Percentiles rank a stretch among this genome's conserved stretches.
phyloP scores from a whole-genome alignment of 2,329 filamentous ascomycete species.

The Xylariomycetidae sp. region DNA sequence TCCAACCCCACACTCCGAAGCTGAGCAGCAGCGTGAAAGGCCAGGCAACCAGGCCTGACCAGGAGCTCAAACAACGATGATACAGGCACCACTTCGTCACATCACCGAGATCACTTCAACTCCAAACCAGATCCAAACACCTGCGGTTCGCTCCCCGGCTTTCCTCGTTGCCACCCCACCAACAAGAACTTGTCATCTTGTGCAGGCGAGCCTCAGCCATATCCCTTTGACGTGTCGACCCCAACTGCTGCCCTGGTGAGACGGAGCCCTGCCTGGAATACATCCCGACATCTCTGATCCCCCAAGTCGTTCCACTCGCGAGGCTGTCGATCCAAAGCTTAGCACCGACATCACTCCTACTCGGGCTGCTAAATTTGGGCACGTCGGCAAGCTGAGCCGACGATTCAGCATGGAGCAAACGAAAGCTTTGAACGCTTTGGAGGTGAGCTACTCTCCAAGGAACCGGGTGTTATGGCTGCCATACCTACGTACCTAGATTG shows the following conservation, averaged over 20 bases:
- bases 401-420: conserved; percentile 63
- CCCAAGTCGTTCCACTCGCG: conserved; percentile 7
- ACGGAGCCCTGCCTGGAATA: neutral
- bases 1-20: too few relatives aligned
- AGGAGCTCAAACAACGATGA: conserved; percentile 23
- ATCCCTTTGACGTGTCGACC: too few relatives aligned
- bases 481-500: neutral
- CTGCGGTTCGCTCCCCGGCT: too few relatives aligned
- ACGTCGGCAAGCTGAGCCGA: conserved; percentile 1
- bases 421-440: conserved; percentile 58
- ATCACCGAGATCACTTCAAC: conserved; percentile 2
- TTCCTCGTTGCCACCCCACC: too few relatives aligned
- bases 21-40: too few relatives aligned
- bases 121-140: neutral
- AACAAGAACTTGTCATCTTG: too few relatives aligned
- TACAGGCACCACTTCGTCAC: conserved; percentile 12
- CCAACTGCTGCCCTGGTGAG: too few relatives aligned
- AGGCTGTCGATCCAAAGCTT: conserved; percentile 11
- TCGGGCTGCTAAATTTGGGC: conserved; percentile 6
- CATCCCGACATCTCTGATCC: neutral
- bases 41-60: conserved; percentile 6
- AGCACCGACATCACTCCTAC: conserved; percentile 7
- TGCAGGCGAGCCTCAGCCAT: neutral
- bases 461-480: conserved; percentile 1
- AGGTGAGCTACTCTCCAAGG: conserved; percentile 44